Conservation (phyloP, 106 monocot species). For the Dendrobium chrysotoxum region DNA sequence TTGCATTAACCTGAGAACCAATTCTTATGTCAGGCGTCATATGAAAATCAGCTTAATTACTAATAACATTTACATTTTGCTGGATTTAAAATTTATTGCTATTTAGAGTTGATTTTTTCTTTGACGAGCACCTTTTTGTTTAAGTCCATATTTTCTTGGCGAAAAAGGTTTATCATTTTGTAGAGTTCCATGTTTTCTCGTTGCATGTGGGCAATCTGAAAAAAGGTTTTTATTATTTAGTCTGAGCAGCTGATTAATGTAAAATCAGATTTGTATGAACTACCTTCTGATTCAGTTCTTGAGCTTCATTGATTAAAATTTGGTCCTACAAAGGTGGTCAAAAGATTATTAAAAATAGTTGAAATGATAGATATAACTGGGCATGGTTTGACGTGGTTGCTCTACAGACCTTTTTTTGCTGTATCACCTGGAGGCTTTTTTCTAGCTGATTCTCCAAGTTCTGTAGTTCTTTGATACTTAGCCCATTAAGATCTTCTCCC, state of each 20-base stretch:
- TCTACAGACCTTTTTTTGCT: slow-evolving; percentile 16
- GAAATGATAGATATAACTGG: background rate
- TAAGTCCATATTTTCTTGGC: slow-evolving; percentile 28
- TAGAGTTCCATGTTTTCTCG: slow-evolving; percentile 34
- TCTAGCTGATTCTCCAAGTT: slow-evolving; percentile 16
- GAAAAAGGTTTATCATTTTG: slow-evolving; percentile 18
- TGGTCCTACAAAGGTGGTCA: slow-evolving; percentile 32
- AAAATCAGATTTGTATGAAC: slow-evolving; percentile 2
- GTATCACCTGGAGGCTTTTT: slow-evolving; percentile 10
- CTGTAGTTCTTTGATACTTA: slow-evolving; percentile 15
- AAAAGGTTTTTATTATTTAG: background rate
- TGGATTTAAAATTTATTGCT: background rate
- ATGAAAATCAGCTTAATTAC: background rate
- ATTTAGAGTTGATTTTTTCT: background rate
- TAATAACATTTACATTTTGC: background rate
- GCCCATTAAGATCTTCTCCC: slow-evolving; percentile 12
- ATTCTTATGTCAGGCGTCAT: slow-evolving; percentile 1
- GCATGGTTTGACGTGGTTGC: background rate
- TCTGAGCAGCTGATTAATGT: background rate
- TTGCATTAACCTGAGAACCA: slow-evolving; percentile 30
- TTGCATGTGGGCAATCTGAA: slow-evolving; percentile 25
- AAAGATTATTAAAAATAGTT: background rate
- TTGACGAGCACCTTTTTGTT: slow-evolving; percentile 15
- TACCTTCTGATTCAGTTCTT: slow-evolving; percentile 57
- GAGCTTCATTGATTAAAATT: slow-evolving; percentile 39